Conservation (phyloP, 169 alveolate species). For the Plasmodium gaboni region DNA sequence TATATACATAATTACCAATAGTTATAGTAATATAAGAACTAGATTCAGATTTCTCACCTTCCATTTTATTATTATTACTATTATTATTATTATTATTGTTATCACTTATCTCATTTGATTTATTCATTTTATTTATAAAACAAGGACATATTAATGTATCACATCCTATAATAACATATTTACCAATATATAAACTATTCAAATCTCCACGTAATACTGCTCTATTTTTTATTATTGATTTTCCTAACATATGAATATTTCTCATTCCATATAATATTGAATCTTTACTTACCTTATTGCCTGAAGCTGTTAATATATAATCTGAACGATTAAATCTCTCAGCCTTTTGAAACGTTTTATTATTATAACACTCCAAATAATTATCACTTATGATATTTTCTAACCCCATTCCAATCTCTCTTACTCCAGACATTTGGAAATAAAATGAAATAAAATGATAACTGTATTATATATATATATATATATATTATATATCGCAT, state of each 20-base stretch:
- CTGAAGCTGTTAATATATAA: slow-evolving; percentile 72
- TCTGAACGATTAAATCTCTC: slow-evolving; percentile 30
- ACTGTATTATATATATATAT: background rate
- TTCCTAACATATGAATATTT: slow-evolving; percentile 86
- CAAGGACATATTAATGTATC: slow-evolving; percentile 88
- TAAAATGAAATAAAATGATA: background rate
- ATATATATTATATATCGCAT: too few relatives aligned
- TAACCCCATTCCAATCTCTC: background rate
- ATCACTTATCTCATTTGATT: too few relatives aligned
- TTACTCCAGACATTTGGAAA: slow-evolving; percentile 7
- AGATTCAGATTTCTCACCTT: slow-evolving; percentile 18
- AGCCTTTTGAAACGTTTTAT: slow-evolving; percentile 37
- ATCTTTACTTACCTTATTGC: slow-evolving; percentile 64
- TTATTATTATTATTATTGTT: background rate
- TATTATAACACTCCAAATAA: slow-evolving; percentile 48
- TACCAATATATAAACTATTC: slow-evolving; percentile 84
- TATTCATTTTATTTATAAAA: slow-evolving; percentile 58
- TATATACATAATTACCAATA: slow-evolving; percentile 88
- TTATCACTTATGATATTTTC: slow-evolving; percentile 48
- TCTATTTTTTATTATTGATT: slow-evolving; percentile 83
- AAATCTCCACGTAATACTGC: slow-evolving; percentile 89
- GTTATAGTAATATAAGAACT: slow-evolving; percentile 78
- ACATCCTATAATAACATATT: slow-evolving; percentile 83
- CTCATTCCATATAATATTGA: slow-evolving; percentile 83
- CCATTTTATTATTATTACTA: slow-evolving; percentile 15